A percentile compares a stretch with the other conserved stretches of the same genome.
phyloP scores from a whole-genome alignment of 2,329 filamentous ascomycete genomes.

The Pseudogymnoascus pannorum region DNA sequence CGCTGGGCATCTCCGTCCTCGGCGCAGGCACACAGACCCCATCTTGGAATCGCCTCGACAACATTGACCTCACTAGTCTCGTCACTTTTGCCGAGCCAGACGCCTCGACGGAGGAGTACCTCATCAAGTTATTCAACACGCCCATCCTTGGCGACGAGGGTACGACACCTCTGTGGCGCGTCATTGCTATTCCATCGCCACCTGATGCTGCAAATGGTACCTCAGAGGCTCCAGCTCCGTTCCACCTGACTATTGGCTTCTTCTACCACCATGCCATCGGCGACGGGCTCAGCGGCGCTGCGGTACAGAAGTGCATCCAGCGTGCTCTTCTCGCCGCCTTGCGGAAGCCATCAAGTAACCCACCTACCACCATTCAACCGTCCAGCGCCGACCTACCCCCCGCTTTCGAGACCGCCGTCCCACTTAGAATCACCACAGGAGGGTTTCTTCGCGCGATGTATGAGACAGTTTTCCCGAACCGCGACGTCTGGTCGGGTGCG shows the following conservation, averaged over 20 bases:
- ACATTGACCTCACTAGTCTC: neutral
- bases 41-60: neutral
- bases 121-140: neutral
- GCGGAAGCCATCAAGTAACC: conserved; percentile 34
- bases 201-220: neutral
- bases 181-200: neutral
- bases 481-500: neutral
- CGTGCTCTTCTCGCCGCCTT: conserved; percentile 42
- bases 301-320: neutral
- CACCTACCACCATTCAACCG: conserved; percentile 8
- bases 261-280: conserved; percentile 45
- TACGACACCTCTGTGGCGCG: neutral
- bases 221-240: conserved; percentile 2
- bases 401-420: neutral
- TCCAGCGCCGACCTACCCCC: neutral
- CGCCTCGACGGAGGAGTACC: neutral
- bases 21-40: neutral
- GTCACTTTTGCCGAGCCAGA: neutral
- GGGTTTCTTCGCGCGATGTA: conserved; percentile 26
- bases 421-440: neutral
- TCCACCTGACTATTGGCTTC: conserved; percentile 38
- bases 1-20: neutral
- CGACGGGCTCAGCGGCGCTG: conserved; percentile 42
- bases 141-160: conserved; percentile 3
- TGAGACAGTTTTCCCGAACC: conserved; percentile 27